Conservation (phyloP, 1,284 basidiomycete species). For the Sphaerobolus stellatus region DNA sequence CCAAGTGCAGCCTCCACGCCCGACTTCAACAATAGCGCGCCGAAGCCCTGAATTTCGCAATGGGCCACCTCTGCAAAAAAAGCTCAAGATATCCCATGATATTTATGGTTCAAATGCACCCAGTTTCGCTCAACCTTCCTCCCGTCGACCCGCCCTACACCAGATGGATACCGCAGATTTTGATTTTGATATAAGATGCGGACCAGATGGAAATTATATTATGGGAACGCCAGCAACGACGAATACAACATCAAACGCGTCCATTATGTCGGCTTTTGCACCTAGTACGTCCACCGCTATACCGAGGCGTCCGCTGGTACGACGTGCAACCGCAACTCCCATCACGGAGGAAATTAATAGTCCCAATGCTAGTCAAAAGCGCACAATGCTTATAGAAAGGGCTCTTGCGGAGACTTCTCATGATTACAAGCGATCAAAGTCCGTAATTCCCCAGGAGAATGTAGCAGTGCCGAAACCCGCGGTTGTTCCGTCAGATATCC, state of each 20-base stretch:
- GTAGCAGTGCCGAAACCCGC: not conserved
- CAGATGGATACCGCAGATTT: not conserved
- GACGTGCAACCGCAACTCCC: not conserved
- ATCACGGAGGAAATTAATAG: not conserved
- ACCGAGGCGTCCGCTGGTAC: not conserved
- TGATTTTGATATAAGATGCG: slow-evolving; percentile 5
- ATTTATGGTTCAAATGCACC: not conserved
- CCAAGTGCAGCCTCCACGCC: slow-evolving; percentile 4
- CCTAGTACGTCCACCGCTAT: not conserved
- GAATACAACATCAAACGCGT: not conserved
- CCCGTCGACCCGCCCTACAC: slow-evolving; percentile 5
- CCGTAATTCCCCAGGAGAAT: not conserved
- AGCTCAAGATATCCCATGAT: slow-evolving; percentile 53
- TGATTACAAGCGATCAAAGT: too few relatives aligned
- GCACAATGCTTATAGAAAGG: not conserved
- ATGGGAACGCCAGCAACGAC: not conserved
- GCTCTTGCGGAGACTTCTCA: not conserved
- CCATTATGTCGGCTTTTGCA: not conserved
- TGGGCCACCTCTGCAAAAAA: slow-evolving; percentile 38
- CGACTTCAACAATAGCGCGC: slow-evolving; percentile 17
- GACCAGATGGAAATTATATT: slow-evolving; percentile 11
- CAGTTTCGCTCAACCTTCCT: slow-evolving; percentile 10
- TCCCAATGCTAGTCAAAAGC: slow-evolving; percentile 1
- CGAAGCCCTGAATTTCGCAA: slow-evolving; percentile 18
- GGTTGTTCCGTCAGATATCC: not conserved